Evolutionary conservation across 129 eudicot species (phyloP), one percentile per base, ranked within the genome.

Genomic region (Centrapalus pauciflorus): DNA sequence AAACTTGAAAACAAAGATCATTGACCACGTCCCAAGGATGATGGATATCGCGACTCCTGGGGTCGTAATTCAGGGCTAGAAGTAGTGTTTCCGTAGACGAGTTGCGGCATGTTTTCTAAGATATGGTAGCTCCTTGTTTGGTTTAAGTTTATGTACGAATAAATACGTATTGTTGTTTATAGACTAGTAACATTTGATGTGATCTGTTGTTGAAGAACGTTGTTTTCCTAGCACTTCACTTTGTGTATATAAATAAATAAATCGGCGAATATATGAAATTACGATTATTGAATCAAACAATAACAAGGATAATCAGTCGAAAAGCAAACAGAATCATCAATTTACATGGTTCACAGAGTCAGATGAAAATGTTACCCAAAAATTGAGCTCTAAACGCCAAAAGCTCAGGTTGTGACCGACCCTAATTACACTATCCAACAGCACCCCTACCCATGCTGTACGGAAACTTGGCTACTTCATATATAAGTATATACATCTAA

Each of bases 11-110:
- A 23, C 77, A 1, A 73, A 55, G 13, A 74, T 76, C 5, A 75
- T 79, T 0, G 85, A 78, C 26, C 38, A 58, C 7, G 75, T 79
- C 58, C 86, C 87, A 0, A 38, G 78, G 57, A 73, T 56, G 67
- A 71, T 74, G 43, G 85, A 79, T 59, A 25, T 59, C 0, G n/a
- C 65, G 5, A 46, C 79, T 37, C 85, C 82, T 0, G 88, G 67
- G 43, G 76, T 91, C 48, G 79, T 68, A 14, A 91, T 91, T 66
- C 68, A 73, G 37, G 56, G 94, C 70, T 87, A 77, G 55, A 43
- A 48, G 20, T 14, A 13, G 33, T 3, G 4, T 59, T 60, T 3
- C 45, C 0, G 38, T 49, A 40, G 14, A 25, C 25, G 60, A 45
- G 19, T 17, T 23, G 66, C 64, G 38, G 24, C 68, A 38, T 76